Base-by-base conservation (phyloP, 352 stramenopile species). In the Phytophthora crassamura region DNA sequence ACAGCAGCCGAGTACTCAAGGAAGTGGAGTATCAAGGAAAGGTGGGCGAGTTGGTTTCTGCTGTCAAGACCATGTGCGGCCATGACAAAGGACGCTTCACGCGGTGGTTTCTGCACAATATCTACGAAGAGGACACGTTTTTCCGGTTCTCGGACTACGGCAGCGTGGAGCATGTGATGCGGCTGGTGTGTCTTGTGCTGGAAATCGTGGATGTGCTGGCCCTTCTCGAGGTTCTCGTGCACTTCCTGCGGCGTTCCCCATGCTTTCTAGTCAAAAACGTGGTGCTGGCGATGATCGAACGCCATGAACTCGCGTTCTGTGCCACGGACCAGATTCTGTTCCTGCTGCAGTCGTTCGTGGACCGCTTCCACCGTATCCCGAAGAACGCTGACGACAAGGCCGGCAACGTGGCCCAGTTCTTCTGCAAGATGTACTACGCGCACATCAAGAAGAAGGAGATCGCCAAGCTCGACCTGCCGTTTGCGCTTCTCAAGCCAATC, bases 31-130 rank as follows among this genome's bases (percentile, higher is more conserved):
- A 94, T 42, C 86, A 93, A 58, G 83, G 83, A 36, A 93, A 91
- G 58, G 82, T 96, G 2, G 78, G 84, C 16, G 88, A 96, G 54
- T 72, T 96, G 14, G 81, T 94, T 11, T 93, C 84, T 32, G 82
- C 84, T 20, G 84, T 96, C 18, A 96, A 96, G 65, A 94, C 81
- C 0, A 91, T 96, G 80, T 94, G 86, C 32, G 86, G 84, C 0
- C 83, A 96, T 51, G 88, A 96, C 65, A 96, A 94, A 69, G 85
- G 85, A 15, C 80, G 88, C 7, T 94, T 94, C 40, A 83, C 88
- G 3, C 59, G 79, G 15, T 96, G 88, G 88, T 93, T 96, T 35
- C 48, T 94, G 8, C 76, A 82, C 41, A 90, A 94, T 30, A 86
- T 96, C 47, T 96, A 96, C 66, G 81, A 92, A 54, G 82, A 94